These are phyloP conservation scores for Pythium rishiriense DNA, from an alignment of 352 stramenopile species.

Conservation along the genomic window DNA sequence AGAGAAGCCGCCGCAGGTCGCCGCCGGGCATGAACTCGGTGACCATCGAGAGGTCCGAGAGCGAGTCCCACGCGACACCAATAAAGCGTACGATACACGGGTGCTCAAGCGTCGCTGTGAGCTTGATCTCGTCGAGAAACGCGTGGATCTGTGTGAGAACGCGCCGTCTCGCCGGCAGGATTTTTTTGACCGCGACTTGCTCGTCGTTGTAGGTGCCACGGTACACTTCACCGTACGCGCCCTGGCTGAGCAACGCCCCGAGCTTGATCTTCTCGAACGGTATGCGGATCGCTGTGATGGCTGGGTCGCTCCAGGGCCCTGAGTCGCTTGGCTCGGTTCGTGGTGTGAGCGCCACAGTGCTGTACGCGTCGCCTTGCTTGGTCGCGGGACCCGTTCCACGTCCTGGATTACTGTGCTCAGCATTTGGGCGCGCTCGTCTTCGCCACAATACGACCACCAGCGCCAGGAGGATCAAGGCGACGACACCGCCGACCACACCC, in stretches of 20 bases:
- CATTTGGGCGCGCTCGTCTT: neutral
- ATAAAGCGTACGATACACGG: slow-evolving; percentile 43
- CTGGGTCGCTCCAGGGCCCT: slow-evolving; percentile 1
- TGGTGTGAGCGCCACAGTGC: neutral
- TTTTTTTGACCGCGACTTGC: slow-evolving; percentile 6
- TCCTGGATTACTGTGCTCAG: neutral
- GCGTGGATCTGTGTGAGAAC: neutral
- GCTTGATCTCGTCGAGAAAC: slow-evolving; percentile 30
- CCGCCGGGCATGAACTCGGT: slow-evolving; percentile 45
- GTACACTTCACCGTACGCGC: slow-evolving; percentile 3
- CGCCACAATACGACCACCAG: neutral
- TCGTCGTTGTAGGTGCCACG: slow-evolving; percentile 9
- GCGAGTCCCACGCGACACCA: slow-evolving; percentile 41
- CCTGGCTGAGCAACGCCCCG: slow-evolving; percentile 10
- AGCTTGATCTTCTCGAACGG: slow-evolving; percentile 3
- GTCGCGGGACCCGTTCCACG: neutral
- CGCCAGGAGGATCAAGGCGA: neutral
- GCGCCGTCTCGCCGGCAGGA: slow-evolving; percentile 1
- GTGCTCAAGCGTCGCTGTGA: slow-evolving; percentile 37
- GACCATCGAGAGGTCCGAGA: slow-evolving; percentile 34
- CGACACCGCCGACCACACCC: neutral
- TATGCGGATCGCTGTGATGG: slow-evolving; percentile 9
- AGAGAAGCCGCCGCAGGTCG: slow-evolving; percentile 37
- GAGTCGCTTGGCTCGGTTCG: neutral
- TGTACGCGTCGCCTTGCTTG: slow-evolving; percentile 2